Evolutionary conservation across 768 basidiomycete genomes (phyloP).

Genomic region (Russula griseocarnosa): DNA sequence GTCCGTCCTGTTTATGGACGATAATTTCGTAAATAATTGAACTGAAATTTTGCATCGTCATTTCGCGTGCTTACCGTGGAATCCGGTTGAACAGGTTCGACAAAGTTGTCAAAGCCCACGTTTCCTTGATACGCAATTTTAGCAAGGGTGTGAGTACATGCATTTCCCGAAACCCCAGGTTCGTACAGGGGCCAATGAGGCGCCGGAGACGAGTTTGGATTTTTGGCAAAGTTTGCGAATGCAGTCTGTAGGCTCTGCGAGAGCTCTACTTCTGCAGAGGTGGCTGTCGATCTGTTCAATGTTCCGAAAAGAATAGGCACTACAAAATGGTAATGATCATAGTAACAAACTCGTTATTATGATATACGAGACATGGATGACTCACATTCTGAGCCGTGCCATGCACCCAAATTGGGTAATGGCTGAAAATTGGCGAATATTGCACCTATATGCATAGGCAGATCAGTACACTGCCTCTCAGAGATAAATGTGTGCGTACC

Average conservation of each 20-base stretch:
- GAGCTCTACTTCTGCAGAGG: conserved; percentile 28
- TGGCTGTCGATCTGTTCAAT: conserved; percentile 30
- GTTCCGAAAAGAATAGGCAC: conserved; percentile 33
- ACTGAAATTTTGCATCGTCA: too few relatives aligned
- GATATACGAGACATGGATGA: neutral
- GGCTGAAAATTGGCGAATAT: neutral
- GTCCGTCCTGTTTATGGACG: neutral
- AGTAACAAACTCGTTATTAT: neutral
- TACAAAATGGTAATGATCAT: conserved; percentile 1
- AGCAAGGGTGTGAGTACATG: conserved; percentile 1
- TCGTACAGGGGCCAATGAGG: conserved; percentile 13
- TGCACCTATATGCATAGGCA: conserved; percentile 5
- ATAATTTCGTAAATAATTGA: neutral
- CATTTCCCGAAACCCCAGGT: neutral
- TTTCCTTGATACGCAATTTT: conserved; percentile 14
- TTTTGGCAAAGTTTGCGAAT: conserved; percentile 16
- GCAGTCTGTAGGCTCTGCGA: conserved; percentile 29
- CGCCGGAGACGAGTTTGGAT: conserved; percentile 9
- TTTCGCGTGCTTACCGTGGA: neutral
- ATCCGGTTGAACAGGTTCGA: neutral
- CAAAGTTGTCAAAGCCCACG: conserved; percentile 2
- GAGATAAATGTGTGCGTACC: neutral
- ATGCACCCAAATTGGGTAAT: neutral
- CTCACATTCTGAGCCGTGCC: conserved; percentile 5
- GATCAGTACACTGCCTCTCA: neutral